Percentiles rank a stretch among this genome's conserved stretches.
phyloP scores from a whole-genome alignment of 768 basidiomycete species.

The Russula earlei region DNA sequence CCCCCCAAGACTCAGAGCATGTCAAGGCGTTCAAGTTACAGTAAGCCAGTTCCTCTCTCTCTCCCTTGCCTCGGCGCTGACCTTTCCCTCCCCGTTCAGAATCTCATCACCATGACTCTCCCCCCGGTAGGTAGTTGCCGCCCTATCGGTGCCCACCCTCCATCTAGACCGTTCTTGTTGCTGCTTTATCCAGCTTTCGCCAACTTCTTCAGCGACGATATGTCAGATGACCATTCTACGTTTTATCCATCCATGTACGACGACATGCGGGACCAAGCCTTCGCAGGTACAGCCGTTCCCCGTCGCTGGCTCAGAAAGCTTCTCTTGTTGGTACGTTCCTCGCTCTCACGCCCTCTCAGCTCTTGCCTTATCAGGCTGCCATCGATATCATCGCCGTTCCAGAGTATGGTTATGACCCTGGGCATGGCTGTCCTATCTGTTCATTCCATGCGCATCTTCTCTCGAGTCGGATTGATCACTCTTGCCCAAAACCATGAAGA shows the following conservation, averaged over 20 bases:
- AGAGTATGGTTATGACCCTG: conserved; percentile 16
- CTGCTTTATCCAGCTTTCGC: not conserved
- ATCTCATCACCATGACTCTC: not conserved
- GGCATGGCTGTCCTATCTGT: conserved; percentile 14
- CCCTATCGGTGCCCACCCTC: too few relatives aligned
- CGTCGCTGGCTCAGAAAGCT: conserved; percentile 14
- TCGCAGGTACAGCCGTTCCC: not conserved
- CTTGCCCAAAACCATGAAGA: not conserved
- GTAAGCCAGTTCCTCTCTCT: not conserved
- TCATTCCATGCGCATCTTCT: conserved; percentile 11
- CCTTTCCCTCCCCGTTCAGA: not conserved
- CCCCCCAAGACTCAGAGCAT: not conserved
- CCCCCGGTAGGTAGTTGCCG: not conserved
- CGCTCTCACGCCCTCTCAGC: not conserved
- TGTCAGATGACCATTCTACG: conserved; percentile 7
- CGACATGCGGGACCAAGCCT: not conserved
- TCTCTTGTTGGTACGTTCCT: conserved; percentile 8
- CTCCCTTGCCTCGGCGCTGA: not conserved
- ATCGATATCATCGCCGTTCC: not conserved
- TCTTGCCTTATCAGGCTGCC: not conserved
- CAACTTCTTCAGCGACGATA: conserved; percentile 11
- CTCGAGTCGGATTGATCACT: conserved; percentile 5
- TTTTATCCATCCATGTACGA: conserved; percentile 15
- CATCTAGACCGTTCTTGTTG: too few relatives aligned
- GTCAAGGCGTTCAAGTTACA: not conserved